Conservation (phyloP, 75 land plant species). For the Chamaecyparis obtusa region DNA sequence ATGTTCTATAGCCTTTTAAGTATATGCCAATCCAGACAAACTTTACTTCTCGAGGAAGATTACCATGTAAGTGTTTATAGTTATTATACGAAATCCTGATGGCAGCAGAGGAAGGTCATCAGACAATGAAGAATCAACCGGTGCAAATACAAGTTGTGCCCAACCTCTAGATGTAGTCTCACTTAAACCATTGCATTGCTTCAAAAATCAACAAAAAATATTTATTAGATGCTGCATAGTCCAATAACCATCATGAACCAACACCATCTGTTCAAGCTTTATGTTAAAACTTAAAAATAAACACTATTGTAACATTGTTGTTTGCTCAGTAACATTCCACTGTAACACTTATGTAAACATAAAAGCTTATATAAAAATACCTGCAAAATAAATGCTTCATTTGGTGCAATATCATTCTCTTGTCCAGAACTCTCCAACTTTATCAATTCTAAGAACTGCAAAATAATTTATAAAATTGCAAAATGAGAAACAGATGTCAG, state of each 20-base stretch:
- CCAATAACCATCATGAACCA: conserved; percentile 2
- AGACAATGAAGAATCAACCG: conserved; percentile 49
- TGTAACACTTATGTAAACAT: background rate
- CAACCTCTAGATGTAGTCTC: conserved; percentile 42
- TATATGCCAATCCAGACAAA: background rate
- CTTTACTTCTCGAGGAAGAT: background rate
- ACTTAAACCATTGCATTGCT: conserved; percentile 43
- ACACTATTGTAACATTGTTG: background rate
- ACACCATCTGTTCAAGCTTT: background rate
- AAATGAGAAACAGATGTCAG: background rate
- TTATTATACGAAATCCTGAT: conserved; percentile 55
- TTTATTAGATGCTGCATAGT: background rate
- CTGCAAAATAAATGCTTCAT: conserved; percentile 12
- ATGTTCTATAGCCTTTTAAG: background rate
- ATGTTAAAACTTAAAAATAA: background rate
- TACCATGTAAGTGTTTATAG: conserved; percentile 29
- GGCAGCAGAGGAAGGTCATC: conserved; percentile 54
- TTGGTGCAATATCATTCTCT: conserved; percentile 9
- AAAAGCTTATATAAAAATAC: background rate
- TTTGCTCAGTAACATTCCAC: background rate
- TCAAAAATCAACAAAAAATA: conserved; percentile 15
- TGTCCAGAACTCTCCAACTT: conserved; percentile 12
- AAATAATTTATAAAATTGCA: conserved; percentile 5
- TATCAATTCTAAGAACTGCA: conserved; percentile 16
- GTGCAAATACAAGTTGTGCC: conserved; percentile 60